Conservation (phyloP, 805 yeast genomes). For the Deakozyma indianensis region DNA sequence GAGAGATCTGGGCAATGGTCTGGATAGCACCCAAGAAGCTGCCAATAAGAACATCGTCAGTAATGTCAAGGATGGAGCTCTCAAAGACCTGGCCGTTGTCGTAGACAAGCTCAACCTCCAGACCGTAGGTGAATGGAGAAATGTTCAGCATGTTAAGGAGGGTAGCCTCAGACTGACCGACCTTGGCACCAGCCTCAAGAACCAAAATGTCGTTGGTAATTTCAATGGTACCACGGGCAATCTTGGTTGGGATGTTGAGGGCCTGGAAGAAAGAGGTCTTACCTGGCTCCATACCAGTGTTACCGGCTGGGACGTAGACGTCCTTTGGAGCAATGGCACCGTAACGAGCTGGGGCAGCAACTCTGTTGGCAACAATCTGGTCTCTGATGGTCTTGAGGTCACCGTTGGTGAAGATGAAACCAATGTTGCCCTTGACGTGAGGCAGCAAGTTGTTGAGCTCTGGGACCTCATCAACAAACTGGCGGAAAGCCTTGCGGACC, state of each 20-base stretch:
- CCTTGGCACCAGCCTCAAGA: conserved; percentile 71
- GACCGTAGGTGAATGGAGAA: conserved; percentile 99
- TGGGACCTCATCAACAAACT: conserved; percentile 84
- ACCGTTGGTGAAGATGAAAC: conserved; percentile 97
- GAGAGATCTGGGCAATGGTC: conserved; percentile 89
- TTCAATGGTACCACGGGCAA: conserved; percentile 99
- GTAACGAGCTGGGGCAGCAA: conserved; percentile 99
- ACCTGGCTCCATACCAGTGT: conserved; percentile 99
- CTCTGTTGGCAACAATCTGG: conserved; percentile 75
- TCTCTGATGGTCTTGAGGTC: conserved; percentile 92
- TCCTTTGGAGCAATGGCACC: conserved; percentile 99
- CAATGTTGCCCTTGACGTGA: conserved; percentile 93
- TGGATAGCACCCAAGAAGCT: conserved; percentile 88
- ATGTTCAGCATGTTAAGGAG: conserved; percentile 98
- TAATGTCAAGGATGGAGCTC: conserved; percentile 90
- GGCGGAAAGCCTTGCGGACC: conserved; percentile 99
- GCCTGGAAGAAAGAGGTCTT: conserved; percentile 99
- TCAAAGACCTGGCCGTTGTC: conserved; percentile 98
- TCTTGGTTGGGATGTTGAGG: conserved; percentile 99
- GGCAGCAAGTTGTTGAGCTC: conserved; percentile 93
- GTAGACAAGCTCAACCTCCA: conserved; percentile 92
- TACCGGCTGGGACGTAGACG: conserved; percentile 96
- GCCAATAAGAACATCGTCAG: conserved; percentile 87
- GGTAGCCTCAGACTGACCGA: conserved; percentile 98
- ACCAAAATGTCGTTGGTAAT: conserved; percentile 94